Evolutionary conservation across 352 stramenopile genomes (phyloP).

Genomic region (Phytophthora idaei): DNA sequence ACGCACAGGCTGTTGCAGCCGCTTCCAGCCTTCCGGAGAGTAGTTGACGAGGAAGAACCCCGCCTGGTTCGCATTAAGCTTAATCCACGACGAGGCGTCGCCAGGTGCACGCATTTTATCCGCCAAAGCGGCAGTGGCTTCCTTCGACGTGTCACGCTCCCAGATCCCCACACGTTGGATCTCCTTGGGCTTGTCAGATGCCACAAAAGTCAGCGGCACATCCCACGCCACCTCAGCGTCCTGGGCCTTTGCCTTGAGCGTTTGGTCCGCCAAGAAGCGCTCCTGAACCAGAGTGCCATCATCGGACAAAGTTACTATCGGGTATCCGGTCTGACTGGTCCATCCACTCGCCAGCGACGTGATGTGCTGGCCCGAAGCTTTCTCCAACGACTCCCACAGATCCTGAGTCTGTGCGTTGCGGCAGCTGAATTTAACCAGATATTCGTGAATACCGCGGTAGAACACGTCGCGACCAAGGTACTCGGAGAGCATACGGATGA

Average conservation of each 20-base stretch:
- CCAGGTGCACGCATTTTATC: slow-evolving; percentile 41
- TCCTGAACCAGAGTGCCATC: slow-evolving; percentile 84
- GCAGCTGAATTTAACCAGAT: slow-evolving; percentile 94
- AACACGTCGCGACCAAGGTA: slow-evolving; percentile 80
- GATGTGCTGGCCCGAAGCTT: slow-evolving; percentile 91
- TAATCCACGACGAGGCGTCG: slow-evolving; percentile 86
- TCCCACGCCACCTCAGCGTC: slow-evolving; percentile 66
- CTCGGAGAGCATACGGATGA: slow-evolving; percentile 83
- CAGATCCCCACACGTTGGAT: slow-evolving; percentile 73
- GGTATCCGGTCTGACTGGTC: slow-evolving; percentile 95
- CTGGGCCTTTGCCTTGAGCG: slow-evolving; percentile 38
- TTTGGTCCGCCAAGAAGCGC: slow-evolving; percentile 94
- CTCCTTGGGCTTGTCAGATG: slow-evolving; percentile 47
- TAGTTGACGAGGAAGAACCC: slow-evolving; percentile 96
- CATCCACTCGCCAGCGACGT: slow-evolving; percentile 92
- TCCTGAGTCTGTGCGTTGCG: slow-evolving; percentile 95
- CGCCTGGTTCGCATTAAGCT: slow-evolving; percentile 96
- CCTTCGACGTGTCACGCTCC: slow-evolving; percentile 35
- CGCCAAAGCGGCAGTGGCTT: slow-evolving; percentile 49
- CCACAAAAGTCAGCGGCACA: slow-evolving; percentile 83
- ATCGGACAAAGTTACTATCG: slow-evolving; percentile 81
- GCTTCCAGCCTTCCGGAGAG: slow-evolving; percentile 80
- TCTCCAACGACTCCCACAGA: slow-evolving; percentile 94
- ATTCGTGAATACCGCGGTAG: slow-evolving; percentile 90
- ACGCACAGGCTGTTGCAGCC: slow-evolving; percentile 70